Evolutionary conservation across 73 alveolate genomes (phyloP).

Genomic region (Loxodes magnus): DNA sequence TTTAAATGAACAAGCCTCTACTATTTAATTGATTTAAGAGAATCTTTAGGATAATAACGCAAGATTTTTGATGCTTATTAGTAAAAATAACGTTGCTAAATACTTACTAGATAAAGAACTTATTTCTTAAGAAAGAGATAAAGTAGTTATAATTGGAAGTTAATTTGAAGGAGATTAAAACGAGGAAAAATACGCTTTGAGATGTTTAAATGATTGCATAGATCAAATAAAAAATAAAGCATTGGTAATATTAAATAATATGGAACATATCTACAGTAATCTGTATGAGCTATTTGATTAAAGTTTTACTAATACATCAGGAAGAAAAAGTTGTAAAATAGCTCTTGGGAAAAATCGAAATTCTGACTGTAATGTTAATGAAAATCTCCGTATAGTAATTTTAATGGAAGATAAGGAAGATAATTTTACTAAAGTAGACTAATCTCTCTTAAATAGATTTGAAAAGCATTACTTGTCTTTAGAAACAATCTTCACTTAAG

Average conservation of each 20-base stretch:
- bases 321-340: conserved; percentile 1
- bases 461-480: conserved; percentile 9
- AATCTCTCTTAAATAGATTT: conserved; percentile 6
- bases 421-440: not conserved
- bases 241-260: not conserved
- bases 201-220: not conserved
- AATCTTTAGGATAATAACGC: not conserved
- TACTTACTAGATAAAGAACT: not conserved
- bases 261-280: conserved; percentile 10
- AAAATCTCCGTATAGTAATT: not conserved
- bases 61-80: conserved; percentile 3
- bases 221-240: conserved; percentile 1
- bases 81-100: not conserved
- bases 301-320: conserved; percentile 1
- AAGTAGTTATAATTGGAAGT: conserved; percentile 3
- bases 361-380: conserved; percentile 7
- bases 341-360: conserved; percentile 6
- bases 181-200: not conserved
- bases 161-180: not conserved
- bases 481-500: not conserved
- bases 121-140: not conserved
- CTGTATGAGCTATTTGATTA: conserved; percentile 8
- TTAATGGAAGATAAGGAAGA: conserved; percentile 1
- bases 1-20: not conserved
- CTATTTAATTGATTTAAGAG: not conserved